Conservation (phyloP, 1,284 basidiomycete species). For the Naganishia cerealis region DNA sequence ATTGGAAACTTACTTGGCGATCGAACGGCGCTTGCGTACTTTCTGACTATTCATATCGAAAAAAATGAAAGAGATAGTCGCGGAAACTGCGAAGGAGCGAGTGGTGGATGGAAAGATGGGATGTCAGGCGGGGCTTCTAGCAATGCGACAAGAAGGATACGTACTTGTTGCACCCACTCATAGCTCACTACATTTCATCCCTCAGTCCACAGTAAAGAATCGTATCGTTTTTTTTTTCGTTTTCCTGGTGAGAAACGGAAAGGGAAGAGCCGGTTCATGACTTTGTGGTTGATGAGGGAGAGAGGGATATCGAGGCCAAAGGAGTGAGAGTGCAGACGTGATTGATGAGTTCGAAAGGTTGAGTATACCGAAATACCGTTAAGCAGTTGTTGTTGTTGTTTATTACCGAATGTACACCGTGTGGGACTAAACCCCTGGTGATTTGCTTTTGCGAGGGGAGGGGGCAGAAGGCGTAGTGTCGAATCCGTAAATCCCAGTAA, state of each 20-base stretch:
- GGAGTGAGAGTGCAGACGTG: neutral
- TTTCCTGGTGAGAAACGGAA: constrained; percentile 1
- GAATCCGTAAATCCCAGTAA: constrained; percentile 6
- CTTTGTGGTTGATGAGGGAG: neutral
- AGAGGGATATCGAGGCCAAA: neutral
- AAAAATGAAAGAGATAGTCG: neutral
- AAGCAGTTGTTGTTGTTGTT: constrained; percentile 1
- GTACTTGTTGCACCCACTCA: neutral
- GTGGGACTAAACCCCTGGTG: neutral
- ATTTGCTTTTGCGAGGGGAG: neutral
- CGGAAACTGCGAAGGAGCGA: neutral
- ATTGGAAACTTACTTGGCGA: neutral
- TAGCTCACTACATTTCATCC: neutral
- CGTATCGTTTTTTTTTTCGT: constrained; percentile 1
- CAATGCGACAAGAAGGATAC: neutral
- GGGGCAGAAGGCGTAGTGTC: constrained; percentile 3
- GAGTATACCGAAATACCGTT: constrained; percentile 4
- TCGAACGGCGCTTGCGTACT: constrained; percentile 7
- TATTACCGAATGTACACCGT: neutral
- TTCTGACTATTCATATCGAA: neutral
- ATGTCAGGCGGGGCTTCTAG: neutral
- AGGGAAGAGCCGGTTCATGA: neutral
- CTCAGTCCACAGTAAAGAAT: neutral
- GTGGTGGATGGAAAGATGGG: neutral
- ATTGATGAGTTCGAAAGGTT: neutral